phyloP scores from a whole-genome alignment of 2,329 filamentous ascomycete species.

The Davidsoniella eucalypti region DNA sequence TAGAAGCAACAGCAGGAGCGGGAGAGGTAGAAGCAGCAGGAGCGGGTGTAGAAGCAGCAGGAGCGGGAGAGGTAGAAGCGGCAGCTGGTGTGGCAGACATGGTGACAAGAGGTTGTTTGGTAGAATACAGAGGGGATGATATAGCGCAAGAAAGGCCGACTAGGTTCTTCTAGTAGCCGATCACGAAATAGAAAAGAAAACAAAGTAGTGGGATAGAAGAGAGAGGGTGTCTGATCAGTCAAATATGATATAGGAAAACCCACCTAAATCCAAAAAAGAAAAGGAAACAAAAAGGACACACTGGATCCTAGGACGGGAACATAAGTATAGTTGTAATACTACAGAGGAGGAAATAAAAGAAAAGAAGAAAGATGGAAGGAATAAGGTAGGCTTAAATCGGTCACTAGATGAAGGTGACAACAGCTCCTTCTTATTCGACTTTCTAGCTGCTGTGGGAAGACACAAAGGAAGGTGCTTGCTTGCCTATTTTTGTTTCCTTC shows the following conservation, averaged over 20 bases:
- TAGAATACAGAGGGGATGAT: not conserved
- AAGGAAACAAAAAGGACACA: no score
- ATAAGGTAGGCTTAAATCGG: not conserved
- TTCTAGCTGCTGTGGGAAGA: not conserved
- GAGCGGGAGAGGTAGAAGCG: not conserved
- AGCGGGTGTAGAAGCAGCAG: no score
- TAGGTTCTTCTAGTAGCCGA: not conserved
- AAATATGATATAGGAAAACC: not conserved
- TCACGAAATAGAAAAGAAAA: not conserved
- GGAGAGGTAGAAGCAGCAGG: not conserved
- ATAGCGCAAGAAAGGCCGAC: not conserved
- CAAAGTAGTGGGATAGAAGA: not conserved
- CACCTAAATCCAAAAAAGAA: no score
- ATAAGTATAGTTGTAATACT: no score
- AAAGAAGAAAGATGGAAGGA: not conserved
- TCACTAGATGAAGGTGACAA: not conserved
- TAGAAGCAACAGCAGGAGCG: not conserved
- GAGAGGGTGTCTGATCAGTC: not conserved
- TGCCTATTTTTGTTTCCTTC: no score
- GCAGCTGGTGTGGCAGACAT: not conserved
- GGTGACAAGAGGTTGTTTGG: not conserved
- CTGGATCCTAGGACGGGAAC: no score
- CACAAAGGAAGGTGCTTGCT: not conserved
- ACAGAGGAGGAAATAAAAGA: not conserved
- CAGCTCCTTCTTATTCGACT: not conserved